phyloP scores from a whole-genome alignment of 306 rosid species.

The Inga leiocalycina region DNA sequence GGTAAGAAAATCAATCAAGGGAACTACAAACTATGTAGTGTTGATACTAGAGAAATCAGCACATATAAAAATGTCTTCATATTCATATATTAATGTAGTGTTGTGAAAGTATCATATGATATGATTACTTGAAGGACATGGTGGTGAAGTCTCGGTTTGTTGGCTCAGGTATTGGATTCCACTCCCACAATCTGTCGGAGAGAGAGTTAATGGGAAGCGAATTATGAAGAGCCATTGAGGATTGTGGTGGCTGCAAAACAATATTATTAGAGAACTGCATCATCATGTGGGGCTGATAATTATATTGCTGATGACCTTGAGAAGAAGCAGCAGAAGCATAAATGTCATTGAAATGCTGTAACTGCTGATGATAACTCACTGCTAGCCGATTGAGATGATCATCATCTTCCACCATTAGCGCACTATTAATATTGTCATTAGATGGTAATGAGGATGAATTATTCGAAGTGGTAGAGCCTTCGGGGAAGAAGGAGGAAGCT shows the following conservation, averaged over 20 bases:
- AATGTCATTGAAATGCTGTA: slow-evolving; percentile 26
- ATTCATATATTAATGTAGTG: slow-evolving; percentile 19
- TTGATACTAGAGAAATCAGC: slow-evolving; percentile 23
- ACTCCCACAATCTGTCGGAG: slow-evolving; percentile 91
- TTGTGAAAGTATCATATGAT: slow-evolving; percentile 21
- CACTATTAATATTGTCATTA: background rate
- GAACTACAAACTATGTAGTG: slow-evolving; percentile 8
- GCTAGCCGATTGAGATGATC: slow-evolving; percentile 69
- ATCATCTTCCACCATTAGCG: slow-evolving; percentile 55
- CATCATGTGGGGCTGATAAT: background rate
- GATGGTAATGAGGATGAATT: slow-evolving; percentile 33
- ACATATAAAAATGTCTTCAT: background rate
- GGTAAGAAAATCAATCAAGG: background rate
- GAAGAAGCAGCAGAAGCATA: background rate
- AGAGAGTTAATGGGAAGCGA: slow-evolving; percentile 54
- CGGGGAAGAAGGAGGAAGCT: background rate
- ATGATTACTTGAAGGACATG: slow-evolving; percentile 75
- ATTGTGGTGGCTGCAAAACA: slow-evolving; percentile 42
- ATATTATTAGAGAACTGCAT: slow-evolving; percentile 45
- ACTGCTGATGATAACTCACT: slow-evolving; percentile 49
- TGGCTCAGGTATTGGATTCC: slow-evolving; percentile 81
- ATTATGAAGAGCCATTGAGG: slow-evolving; percentile 37
- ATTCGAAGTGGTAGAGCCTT: slow-evolving; percentile 16
- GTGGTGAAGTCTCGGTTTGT: slow-evolving; percentile 54
- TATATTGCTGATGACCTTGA: slow-evolving; percentile 24